Percentiles rank a stretch among this genome's conserved stretches.
These are phyloP conservation scores for Closterium sp. DNA, from an alignment of 139 green algal species.

Conservation along the genomic window DNA sequence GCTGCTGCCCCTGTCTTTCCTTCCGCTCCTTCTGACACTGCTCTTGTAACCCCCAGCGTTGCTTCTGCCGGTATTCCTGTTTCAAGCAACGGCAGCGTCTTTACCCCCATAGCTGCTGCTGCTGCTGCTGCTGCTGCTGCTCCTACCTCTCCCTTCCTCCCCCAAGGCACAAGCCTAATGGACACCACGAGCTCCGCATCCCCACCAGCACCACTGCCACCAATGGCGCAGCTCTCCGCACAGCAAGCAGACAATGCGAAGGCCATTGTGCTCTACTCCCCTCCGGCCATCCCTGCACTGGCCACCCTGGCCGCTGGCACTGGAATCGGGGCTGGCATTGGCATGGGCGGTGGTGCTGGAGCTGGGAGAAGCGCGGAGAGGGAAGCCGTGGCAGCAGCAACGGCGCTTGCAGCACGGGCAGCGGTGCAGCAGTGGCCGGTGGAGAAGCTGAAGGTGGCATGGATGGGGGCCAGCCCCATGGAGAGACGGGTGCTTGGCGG, in stretches of 20 bases:
- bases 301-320: not conserved
- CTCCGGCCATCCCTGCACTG: not conserved
- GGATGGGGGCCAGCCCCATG: not conserved
- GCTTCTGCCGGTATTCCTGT: not conserved
- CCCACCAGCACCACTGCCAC: not conserved
- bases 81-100: not conserved
- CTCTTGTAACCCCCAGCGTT: no score
- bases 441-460: not conserved
- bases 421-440: not conserved
- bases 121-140: not conserved
- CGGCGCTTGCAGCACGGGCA: not conserved
- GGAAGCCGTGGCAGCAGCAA: not conserved
- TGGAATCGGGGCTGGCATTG: no score
- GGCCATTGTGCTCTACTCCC: not conserved
- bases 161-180: not conserved
- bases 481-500: not conserved
- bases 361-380: not conserved
- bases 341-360: no score
- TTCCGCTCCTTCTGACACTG: not conserved
- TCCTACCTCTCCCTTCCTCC: not conserved
- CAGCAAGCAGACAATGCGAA: not conserved
- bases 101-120: not conserved
- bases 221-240: not conserved
- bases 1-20: no score
- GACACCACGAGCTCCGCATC: not conserved